Base-by-base conservation (phyloP, 768 basidiomycete genomes). In the Tulasnella sp. region DNA sequence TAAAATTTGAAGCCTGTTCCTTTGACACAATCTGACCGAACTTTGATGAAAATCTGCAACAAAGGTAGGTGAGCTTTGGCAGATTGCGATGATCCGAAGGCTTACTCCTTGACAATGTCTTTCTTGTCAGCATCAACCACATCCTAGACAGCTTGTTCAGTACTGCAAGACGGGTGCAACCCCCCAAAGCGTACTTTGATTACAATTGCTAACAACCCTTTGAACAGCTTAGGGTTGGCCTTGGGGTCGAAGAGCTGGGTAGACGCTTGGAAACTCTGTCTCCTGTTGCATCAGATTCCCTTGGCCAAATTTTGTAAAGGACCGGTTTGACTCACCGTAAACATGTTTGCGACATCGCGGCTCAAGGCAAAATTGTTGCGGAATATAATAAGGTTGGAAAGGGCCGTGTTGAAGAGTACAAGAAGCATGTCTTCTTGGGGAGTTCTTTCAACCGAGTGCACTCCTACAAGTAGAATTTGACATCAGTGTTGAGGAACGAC, bases 301-400 rank as follows among this genome's bases (percentile, higher is more conserved):
- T 18, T 1, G 16, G 12, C 8, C 31, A 27, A 27, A 18, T 27
- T 36, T 27, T 42, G 34, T 19, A 74, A 36, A 89, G 0, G 89
- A 88, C 80, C 90, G 90, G 84, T 90, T 90, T 0, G 89, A 74
- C 75, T 31, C 24, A 80, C 80, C 31, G 76, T 89, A 78, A 92
- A 92, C 1, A 91, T 87, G 2, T 89, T 89, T 3, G 88, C 86
- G 24, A 92, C 90, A 81, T 91, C 90, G 24, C 90, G 86, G 62
- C 89, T 89, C 1, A 91, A 84, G 0, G 90, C 90, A 76, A 91
- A 92, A 76, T 92, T 92, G 78, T 92, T 91, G 3, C 91, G 88
- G 85, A 91, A 91, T 0, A 91, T 84, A 1, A 92, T 89, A 14
- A 80, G 58, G 81, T 92, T 92, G 1, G 91, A 92, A 21, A 92